Evolutionary conservation across 2,329 filamentous ascomycete species (phyloP).

Genomic region (Rugonectria rugulosa): DNA sequence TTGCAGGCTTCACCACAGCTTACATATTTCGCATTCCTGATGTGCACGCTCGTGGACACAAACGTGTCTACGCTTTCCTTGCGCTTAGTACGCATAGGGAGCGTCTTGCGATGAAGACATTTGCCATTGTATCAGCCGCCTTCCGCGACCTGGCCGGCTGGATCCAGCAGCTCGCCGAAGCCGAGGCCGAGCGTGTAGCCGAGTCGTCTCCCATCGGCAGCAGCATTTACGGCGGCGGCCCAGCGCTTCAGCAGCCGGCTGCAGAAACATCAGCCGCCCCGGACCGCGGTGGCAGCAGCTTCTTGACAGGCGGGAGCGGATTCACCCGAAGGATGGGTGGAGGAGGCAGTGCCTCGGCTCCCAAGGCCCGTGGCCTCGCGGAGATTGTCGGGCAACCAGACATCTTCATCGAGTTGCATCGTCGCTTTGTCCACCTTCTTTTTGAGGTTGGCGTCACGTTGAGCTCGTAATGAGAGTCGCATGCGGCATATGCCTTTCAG

Average conservation of each 20-base stretch:
- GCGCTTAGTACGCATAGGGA: constrained; percentile 72
- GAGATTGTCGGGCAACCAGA: constrained; percentile 72
- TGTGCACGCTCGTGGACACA: constrained; percentile 71
- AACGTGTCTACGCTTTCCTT: constrained; percentile 73
- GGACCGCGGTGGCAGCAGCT: constrained; percentile 60
- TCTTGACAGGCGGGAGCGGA: constrained; percentile 63
- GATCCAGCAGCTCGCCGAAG: constrained; percentile 71
- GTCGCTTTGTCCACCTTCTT: constrained; percentile 68
- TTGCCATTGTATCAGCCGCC: constrained; percentile 66
- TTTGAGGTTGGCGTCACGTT: constrained; percentile 65
- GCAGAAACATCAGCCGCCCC: constrained; percentile 43
- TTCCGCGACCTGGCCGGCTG: constrained; percentile 71
- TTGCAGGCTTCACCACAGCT: constrained; percentile 72
- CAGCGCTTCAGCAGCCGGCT: constrained; percentile 37
- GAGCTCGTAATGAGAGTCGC: constrained; percentile 49
- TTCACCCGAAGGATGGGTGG: constrained; percentile 66
- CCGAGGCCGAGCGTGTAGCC: constrained; percentile 65
- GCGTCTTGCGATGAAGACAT: constrained; percentile 70
- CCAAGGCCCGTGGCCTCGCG: constrained; percentile 67
- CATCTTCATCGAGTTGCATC: constrained; percentile 73
- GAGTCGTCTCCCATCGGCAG: constrained; percentile 53
- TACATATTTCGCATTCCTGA: constrained; percentile 76
- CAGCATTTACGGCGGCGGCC: constrained; percentile 47
- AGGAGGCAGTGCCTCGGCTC: constrained; percentile 62
- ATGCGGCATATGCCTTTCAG: constrained; percentile 28